phyloP scores from a whole-genome alignment of 2,329 filamentous ascomycete genomes.

The Aspergillus texensis region DNA sequence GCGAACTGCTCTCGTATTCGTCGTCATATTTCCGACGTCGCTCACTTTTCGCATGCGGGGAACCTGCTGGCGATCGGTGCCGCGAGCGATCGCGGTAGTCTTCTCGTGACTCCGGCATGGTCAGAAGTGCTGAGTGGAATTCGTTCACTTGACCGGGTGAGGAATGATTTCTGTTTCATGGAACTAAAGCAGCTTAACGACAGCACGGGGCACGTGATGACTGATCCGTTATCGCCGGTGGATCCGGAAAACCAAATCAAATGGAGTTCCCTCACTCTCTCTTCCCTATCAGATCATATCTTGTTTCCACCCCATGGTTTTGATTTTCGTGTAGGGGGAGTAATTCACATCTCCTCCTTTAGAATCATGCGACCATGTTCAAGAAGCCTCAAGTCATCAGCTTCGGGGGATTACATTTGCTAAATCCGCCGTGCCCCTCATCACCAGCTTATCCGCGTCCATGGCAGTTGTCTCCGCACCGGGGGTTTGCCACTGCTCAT shows the following conservation, averaged over 20 bases:
- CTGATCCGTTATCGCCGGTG: neutral
- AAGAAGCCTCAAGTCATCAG: constrained; percentile 49
- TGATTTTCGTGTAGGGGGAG: constrained; percentile 12
- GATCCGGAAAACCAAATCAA: neutral
- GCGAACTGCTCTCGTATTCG: constrained; percentile 27
- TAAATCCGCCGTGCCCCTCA: constrained; percentile 28
- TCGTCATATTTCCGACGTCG: constrained; percentile 26
- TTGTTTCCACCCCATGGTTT: neutral
- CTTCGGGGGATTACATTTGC: constrained; percentile 41
- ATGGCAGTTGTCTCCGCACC: constrained; percentile 22
- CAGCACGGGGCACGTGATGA: constrained; percentile 7
- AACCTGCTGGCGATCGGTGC: constrained; percentile 25
- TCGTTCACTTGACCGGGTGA: neutral
- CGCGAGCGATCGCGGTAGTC: constrained; percentile 24
- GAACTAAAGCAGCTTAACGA: neutral
- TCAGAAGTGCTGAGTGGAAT: neutral
- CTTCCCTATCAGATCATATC: neutral
- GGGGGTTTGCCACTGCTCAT: constrained; percentile 39
- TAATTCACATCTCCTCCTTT: constrained; percentile 21
- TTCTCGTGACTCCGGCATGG: constrained; percentile 32
- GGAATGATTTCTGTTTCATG: neutral
- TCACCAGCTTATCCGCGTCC: constrained; percentile 29
- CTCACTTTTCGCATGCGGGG: constrained; percentile 24
- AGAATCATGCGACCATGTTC: constrained; percentile 48
- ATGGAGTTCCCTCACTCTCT: no score